These are phyloP conservation scores for Endogone sp. DNA, from an alignment of 192 early-diverging fungal species.

Conservation along the genomic window DNA sequence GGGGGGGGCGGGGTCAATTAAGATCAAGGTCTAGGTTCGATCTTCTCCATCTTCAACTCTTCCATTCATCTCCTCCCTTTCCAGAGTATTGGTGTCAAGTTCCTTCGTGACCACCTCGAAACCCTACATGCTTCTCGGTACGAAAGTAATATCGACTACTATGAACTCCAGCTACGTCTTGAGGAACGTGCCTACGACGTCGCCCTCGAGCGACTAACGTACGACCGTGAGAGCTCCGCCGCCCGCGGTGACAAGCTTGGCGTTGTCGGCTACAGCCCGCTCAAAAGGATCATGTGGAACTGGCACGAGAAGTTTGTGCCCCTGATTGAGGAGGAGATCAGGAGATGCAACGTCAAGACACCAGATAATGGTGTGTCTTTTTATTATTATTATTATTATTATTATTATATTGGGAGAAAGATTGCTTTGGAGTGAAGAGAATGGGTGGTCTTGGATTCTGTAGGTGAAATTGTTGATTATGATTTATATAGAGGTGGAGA, in stretches of 20 bases:
- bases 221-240: constrained; percentile 46
- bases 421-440: background rate
- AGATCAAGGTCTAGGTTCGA: too few relatives aligned
- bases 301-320: constrained; percentile 76
- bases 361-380: too few relatives aligned
- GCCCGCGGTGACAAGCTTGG: constrained; percentile 53
- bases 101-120: constrained; percentile 68
- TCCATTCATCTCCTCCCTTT: constrained; percentile 9
- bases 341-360: constrained; percentile 7
- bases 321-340: constrained; percentile 68
- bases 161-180: constrained; percentile 73
- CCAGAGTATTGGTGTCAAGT: constrained; percentile 66
- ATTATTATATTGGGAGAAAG: constrained; percentile 5
- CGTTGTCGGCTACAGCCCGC: constrained; percentile 41
- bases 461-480: too few relatives aligned
- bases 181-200: constrained; percentile 80
- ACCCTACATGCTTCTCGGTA: constrained; percentile 40
- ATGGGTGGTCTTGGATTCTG: background rate
- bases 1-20: too few relatives aligned
- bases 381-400: background rate
- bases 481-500: too few relatives aligned
- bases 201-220: constrained; percentile 61
- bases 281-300: constrained; percentile 57
- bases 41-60: too few relatives aligned
- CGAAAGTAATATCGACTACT: constrained; percentile 30